Percentiles rank a stretch among this genome's conserved stretches.
Conservation (phyloP, 1,284 basidiomycete species). For the Pholiota adiposa region DNA sequence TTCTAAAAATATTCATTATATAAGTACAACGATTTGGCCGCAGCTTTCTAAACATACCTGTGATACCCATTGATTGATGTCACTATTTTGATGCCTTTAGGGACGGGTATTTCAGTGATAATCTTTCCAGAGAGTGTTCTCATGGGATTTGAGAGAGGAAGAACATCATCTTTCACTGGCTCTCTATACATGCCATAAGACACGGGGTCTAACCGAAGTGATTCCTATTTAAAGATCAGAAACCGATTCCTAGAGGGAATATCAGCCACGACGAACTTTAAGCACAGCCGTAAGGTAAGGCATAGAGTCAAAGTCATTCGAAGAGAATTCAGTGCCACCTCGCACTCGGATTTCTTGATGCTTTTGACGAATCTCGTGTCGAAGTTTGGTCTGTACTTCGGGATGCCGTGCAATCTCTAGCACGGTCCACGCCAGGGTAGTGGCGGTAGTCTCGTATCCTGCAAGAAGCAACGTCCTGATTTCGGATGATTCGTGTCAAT, state of each 20-base stretch:
- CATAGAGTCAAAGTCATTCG: slow-evolving; percentile 55
- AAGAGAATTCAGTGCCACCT: slow-evolving; percentile 44
- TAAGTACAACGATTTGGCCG: background rate
- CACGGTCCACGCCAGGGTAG: slow-evolving; percentile 39
- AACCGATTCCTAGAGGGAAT: slow-evolving; percentile 15
- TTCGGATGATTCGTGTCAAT: background rate
- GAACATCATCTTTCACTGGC: slow-evolving; percentile 33
- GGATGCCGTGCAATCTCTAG: slow-evolving; percentile 50
- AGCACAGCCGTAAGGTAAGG: slow-evolving; percentile 53
- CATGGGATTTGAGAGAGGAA: slow-evolving; percentile 32
- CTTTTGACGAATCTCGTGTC: slow-evolving; percentile 47
- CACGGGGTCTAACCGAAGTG: slow-evolving; percentile 42
- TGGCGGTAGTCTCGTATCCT: slow-evolving; percentile 59
- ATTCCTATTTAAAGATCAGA: slow-evolving; percentile 34
- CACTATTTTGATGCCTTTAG: slow-evolving; percentile 38
- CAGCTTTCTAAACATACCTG: slow-evolving; percentile 30
- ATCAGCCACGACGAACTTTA: slow-evolving; percentile 42
- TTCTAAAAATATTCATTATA: slow-evolving; percentile 27
- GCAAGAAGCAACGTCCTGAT: slow-evolving; percentile 40
- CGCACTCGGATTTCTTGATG: slow-evolving; percentile 41
- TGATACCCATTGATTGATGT: slow-evolving; percentile 47
- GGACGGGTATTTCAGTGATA: slow-evolving; percentile 27
- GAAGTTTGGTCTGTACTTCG: slow-evolving; percentile 49
- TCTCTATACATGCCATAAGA: slow-evolving; percentile 37
- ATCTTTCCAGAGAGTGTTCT: slow-evolving; percentile 26